phyloP scores from a whole-genome alignment of 2,329 filamentous ascomycete species.

The Xylaria sp. region DNA sequence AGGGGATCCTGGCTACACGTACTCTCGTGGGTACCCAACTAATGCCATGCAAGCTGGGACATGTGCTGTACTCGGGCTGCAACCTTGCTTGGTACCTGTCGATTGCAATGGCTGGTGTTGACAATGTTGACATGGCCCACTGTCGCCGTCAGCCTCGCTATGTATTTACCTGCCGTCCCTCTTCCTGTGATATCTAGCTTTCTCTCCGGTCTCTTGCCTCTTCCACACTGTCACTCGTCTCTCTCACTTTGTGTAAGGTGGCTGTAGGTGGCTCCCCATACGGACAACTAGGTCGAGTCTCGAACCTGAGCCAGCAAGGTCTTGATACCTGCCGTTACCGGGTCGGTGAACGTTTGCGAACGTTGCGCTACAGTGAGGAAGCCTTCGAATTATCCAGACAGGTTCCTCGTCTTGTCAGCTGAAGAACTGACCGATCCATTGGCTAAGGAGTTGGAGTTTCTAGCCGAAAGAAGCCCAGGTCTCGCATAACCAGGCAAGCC shows the following conservation, averaged over 20 bases:
- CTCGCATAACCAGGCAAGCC: conserved; percentile 11
- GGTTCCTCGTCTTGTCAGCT: conserved; percentile 8
- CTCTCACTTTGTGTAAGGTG: conserved; percentile 7
- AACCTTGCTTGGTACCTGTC: conserved; percentile 23
- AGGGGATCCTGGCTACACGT: conserved; percentile 31
- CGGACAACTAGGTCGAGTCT: conserved; percentile 9
- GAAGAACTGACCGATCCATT: conserved; percentile 7
- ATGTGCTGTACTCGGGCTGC: conserved; percentile 26
- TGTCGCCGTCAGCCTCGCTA: conserved; percentile 21
- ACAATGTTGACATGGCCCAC: conserved; percentile 16
- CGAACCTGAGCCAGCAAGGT: conserved; percentile 8
- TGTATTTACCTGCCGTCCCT: conserved; percentile 23
- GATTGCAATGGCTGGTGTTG: conserved; percentile 24
- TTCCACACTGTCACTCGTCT: conserved; percentile 9
- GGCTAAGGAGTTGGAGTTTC: conserved; percentile 16
- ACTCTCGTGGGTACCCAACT: conserved; percentile 25
- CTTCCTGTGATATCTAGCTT: conserved; percentile 13
- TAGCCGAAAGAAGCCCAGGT: conserved; percentile 12
- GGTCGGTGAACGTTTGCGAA: conserved; percentile 13
- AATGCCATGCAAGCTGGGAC: conserved; percentile 25
- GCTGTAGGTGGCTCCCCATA: conserved; percentile 11
- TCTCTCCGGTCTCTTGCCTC: conserved; percentile 15
- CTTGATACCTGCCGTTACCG: conserved; percentile 5
- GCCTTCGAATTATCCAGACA: conserved; percentile 14
- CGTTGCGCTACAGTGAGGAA: conserved; percentile 9